phyloP scores from a whole-genome alignment of 2,329 filamentous ascomycete genomes.

The Capronia epimyces region DNA sequence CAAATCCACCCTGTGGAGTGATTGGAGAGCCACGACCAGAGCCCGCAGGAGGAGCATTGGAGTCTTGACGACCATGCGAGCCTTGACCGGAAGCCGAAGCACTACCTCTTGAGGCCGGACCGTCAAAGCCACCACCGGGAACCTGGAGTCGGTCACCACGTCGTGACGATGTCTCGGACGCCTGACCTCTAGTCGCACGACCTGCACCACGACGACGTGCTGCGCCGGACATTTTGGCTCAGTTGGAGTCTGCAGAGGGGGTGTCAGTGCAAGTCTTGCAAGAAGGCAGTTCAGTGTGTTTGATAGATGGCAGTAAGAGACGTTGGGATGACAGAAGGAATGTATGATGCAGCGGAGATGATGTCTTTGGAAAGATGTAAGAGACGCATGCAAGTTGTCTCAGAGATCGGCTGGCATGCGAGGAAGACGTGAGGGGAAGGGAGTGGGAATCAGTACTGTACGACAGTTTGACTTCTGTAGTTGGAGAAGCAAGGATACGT shows the following conservation, averaged over 20 bases:
- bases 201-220: slow-evolving; percentile 25
- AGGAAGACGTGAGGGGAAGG: not conserved
- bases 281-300: not conserved
- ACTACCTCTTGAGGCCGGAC: slow-evolving; percentile 27
- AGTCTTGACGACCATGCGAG: slow-evolving; percentile 13
- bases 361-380: not conserved
- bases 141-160: slow-evolving; percentile 17
- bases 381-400: not conserved
- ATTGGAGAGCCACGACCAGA: slow-evolving; percentile 17
- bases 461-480: not conserved
- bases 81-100: slow-evolving; percentile 22
- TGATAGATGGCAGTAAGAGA: not conserved
- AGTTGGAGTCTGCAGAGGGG: not conserved
- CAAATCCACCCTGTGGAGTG: slow-evolving; percentile 13
- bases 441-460: not conserved
- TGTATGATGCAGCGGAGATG: not conserved
- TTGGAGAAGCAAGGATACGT: not conserved
- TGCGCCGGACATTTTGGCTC: slow-evolving; percentile 24
- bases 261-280: not conserved
- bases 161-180: slow-evolving; percentile 29
- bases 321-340: not conserved
- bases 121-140: slow-evolving; percentile 25
- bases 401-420: not conserved
- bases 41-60: slow-evolving; percentile 13
- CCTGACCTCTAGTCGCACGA: slow-evolving; percentile 28